Evolutionary conservation across 2,329 filamentous ascomycete species (phyloP), one percentile per base, ranked within the genome.

Genomic region (Beauveria sp.): DNA sequence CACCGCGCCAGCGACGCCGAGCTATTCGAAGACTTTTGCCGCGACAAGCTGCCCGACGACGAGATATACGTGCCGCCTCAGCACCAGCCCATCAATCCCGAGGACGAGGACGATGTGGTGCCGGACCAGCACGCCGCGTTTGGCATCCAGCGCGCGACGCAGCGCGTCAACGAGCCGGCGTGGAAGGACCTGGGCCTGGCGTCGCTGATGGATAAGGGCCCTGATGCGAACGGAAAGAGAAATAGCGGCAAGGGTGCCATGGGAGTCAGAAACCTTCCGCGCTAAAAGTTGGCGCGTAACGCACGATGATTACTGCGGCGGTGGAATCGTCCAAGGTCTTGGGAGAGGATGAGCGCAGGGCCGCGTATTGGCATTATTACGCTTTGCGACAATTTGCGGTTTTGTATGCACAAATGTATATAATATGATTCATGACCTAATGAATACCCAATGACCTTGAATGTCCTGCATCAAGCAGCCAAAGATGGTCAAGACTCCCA

Each of bases 81-180:
- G 64, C 85, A 92, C 70, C 89, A 91, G 71, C 91, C 90, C 46
- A 81, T 92, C 70, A 93, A 94, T 71, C 90, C 91, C 0, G 90
- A 94, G 73, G 90, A 94, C 71, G 90, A 94, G 75, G 91, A 94
- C 70, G 90, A 94, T 69, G 88, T 94, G 4, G 90, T 94, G 5
- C 90, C 91, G 0, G 90, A 94, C 73, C 90, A 94, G 75, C 90
- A 94, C 70, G 90, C 90, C 14, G 91, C 90, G 0, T 94, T 94
- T 71, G 91, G 90, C 44, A 94, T 96, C 68, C 86, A 90, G 72
- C 84, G 89, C 66, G 90, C 90, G 10, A 92, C 89, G 18, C 88
- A 91, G 75, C 82, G 83, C 65, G 80, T 79, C 67, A 83, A 81
- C 68, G 89, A 92, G 74, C 81, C 88, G 1, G 86, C 85, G 8